Percentiles rank a stretch among this genome's conserved stretches.
Conservation (phyloP, 805 yeast species). For the Myxozyma melibiosi region DNA sequence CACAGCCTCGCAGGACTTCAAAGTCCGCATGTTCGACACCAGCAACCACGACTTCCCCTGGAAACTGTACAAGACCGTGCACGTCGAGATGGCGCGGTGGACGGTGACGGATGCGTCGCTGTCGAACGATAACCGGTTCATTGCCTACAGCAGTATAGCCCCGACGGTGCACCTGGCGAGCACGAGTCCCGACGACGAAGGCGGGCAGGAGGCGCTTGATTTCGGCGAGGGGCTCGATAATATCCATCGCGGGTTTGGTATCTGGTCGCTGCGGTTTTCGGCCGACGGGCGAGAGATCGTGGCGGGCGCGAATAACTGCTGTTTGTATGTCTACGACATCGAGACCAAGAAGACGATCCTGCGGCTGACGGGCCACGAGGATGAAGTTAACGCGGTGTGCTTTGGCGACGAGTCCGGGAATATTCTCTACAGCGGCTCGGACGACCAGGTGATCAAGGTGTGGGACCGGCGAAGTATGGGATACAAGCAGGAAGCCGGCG, state of each 20-base stretch:
- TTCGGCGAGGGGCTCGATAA: conserved; percentile 5
- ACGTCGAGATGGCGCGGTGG: conserved; percentile 34
- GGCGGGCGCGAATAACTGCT: conserved; percentile 35
- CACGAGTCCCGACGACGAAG: conserved; percentile 29
- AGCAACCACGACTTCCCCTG: conserved; percentile 29
- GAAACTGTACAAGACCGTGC: conserved; percentile 31
- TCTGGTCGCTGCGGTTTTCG: conserved; percentile 37
- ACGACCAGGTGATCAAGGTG: conserved; percentile 53
- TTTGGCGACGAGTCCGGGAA: conserved; percentile 40
- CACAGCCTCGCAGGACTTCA: conserved; percentile 37
- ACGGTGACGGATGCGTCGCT: conserved; percentile 39
- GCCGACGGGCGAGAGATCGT: conserved; percentile 35
- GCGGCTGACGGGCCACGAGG: conserved; percentile 30
- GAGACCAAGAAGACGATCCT: conserved; percentile 25
- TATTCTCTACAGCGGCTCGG: conserved; percentile 53
- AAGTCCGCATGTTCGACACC: conserved; percentile 34
- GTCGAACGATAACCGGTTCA: conserved; percentile 33
- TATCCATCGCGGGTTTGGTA: conserved; percentile 16
- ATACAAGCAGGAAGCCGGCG: conserved; percentile 34
- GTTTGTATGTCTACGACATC: conserved; percentile 34
- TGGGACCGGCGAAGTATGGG: conserved; percentile 47
- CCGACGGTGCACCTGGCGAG: conserved; percentile 34
- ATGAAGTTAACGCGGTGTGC: conserved; percentile 39
- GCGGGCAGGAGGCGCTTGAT: conserved; percentile 24
- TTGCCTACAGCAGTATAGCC: conserved; percentile 35